phyloP scores from a whole-genome alignment of 192 early-diverging fungal genomes.

The Linnemannia elongata region DNA sequence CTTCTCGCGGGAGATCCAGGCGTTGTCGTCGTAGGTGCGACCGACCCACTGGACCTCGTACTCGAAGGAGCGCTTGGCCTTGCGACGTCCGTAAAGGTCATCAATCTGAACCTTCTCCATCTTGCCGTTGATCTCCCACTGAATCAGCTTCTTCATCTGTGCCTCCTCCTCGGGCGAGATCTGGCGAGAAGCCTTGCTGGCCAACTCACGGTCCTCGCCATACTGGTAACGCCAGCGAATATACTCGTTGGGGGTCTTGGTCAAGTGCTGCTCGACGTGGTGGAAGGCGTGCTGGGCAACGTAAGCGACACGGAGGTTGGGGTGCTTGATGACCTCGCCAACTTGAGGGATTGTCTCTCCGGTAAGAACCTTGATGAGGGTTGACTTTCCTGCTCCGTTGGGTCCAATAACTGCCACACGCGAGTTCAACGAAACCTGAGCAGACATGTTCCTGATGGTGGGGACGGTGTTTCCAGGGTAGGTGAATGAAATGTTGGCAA shows the following conservation, averaged over 20 bases:
- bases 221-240: constrained; percentile 85
- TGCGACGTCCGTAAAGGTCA: constrained; percentile 74
- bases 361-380: constrained; percentile 74
- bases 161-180: constrained; percentile 74
- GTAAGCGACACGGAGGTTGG: constrained; percentile 86
- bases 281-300: constrained; percentile 91
- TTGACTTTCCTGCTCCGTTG: constrained; percentile 61
- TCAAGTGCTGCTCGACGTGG: constrained; percentile 85
- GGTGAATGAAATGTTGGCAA: constrained; percentile 74
- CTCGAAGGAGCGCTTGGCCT: constrained; percentile 76
- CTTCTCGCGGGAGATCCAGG: constrained; percentile 79
- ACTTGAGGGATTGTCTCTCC: constrained; percentile 81
- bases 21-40: constrained; percentile 79
- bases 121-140: constrained; percentile 56
- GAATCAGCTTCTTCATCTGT: constrained; percentile 54
- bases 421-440: constrained; percentile 78
- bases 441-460: constrained; percentile 71
- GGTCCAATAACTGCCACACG: constrained; percentile 85
- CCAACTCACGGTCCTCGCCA: constrained; percentile 83
- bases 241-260: constrained; percentile 64
- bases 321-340: constrained; percentile 85
- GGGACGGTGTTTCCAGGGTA: constrained; percentile 77
- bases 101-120: constrained; percentile 63
- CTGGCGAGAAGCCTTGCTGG: constrained; percentile 78
- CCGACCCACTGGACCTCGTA: constrained; percentile 81